Percentiles rank a stretch among this genome's conserved stretches.
These are phyloP conservation scores for Blastobotrys buckinghamii DNA, from an alignment of 1,139 yeast species.

Conservation along the genomic window DNA sequence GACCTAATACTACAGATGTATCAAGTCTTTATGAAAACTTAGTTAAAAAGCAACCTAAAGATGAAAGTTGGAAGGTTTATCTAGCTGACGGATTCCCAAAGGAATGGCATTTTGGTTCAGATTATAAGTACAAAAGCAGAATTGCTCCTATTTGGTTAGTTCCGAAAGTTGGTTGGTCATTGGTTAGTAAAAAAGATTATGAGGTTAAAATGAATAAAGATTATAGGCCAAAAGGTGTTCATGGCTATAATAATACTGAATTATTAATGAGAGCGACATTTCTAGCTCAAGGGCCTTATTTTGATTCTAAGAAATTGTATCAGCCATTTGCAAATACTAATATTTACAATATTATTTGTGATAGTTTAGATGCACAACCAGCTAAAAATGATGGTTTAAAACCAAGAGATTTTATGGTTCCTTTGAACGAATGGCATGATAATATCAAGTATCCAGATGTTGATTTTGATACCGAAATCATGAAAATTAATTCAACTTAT, in stretches of 20 bases:
- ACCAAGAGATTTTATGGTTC: constrained; percentile 18
- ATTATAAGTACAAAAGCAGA: constrained; percentile 48
- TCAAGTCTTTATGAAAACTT: constrained; percentile 38
- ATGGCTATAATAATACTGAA: constrained; percentile 76
- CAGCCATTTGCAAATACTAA: constrained; percentile 68
- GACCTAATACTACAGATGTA: constrained; percentile 43
- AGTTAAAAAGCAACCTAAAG: constrained; percentile 22
- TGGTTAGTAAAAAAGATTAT: constrained; percentile 60
- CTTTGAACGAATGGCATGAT: constrained; percentile 55
- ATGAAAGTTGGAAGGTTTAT: constrained; percentile 44
- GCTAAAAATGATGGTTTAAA: constrained; percentile 56
- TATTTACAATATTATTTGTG: constrained; percentile 70
- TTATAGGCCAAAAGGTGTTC: constrained; percentile 68
- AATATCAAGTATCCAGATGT: constrained; percentile 51
- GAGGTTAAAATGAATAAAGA: constrained; percentile 37
- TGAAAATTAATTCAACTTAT: constrained; percentile 31
- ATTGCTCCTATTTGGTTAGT: constrained; percentile 82
- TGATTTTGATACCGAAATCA: constrained; percentile 35
- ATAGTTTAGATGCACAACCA: constrained; percentile 52
- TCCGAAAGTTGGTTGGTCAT: constrained; percentile 74
- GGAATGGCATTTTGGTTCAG: constrained; percentile 63
- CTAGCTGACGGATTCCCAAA: constrained; percentile 54
- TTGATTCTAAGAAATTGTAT: constrained; percentile 38
- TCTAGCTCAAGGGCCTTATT: constrained; percentile 76
- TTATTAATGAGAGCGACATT: constrained; percentile 79